Evolutionary conservation across 163 green algal species (phyloP).

Genomic region (Scenedesmus sp.): DNA sequence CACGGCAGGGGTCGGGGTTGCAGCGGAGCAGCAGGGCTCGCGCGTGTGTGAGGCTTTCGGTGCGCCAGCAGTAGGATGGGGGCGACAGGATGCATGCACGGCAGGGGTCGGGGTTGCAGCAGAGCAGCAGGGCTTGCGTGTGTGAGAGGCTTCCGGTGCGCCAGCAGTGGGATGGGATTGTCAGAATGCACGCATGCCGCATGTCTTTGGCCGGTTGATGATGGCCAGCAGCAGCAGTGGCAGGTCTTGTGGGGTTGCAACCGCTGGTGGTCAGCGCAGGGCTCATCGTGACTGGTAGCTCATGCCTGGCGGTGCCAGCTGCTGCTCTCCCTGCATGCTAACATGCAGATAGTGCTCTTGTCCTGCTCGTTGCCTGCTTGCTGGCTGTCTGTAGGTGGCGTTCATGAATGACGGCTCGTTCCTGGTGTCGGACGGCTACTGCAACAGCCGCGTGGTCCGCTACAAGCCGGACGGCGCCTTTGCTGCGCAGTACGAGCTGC

Average conservation of each 20-base stretch:
- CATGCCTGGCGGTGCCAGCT: too few relatives aligned
- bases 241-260: too few relatives aligned
- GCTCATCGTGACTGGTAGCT: too few relatives aligned
- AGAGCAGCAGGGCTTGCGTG: not conserved
- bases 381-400: slow-evolving; percentile 65
- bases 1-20: not conserved
- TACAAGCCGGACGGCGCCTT: slow-evolving; percentile 70
- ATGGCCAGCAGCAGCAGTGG: too few relatives aligned
- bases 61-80: not conserved
- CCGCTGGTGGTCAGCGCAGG: too few relatives aligned
- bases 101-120: too few relatives aligned
- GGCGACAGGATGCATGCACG: not conserved
- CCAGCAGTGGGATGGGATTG: not conserved
- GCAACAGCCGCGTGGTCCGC: slow-evolving; percentile 82
- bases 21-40: not conserved
- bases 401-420: slow-evolving; percentile 79
- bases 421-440: slow-evolving; percentile 92
- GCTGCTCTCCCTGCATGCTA: too few relatives aligned
- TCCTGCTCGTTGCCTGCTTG: not conserved
- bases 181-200: not conserved
- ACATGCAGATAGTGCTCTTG: too few relatives aligned
- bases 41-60: too few relatives aligned
- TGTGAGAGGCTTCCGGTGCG: not conserved
- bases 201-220: too few relatives aligned
- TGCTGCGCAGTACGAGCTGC: slow-evolving; percentile 51